phyloP scores from a whole-genome alignment of 257 asterid genomes.

The Buddleja alternifolia region DNA sequence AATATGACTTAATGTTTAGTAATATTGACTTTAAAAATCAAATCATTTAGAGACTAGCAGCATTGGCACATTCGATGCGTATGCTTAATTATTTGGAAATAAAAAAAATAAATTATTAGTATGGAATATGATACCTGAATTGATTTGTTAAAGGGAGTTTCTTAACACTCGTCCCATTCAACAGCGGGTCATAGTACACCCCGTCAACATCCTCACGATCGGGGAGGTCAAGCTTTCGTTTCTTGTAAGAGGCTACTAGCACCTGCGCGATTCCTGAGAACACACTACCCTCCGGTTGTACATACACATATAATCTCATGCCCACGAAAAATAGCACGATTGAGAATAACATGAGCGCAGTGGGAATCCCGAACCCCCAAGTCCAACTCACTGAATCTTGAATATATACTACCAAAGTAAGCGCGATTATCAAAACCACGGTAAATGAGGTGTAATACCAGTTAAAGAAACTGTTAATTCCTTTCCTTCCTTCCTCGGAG shows the following conservation, averaged over 20 bases:
- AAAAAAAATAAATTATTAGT: neutral
- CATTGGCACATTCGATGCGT: no score
- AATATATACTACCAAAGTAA: constrained; percentile 74
- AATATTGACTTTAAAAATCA: no score
- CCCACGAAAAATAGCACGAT: constrained; percentile 62
- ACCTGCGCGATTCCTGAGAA: constrained; percentile 61
- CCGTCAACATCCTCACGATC: constrained; percentile 13
- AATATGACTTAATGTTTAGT: no score
- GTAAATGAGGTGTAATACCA: constrained; percentile 91
- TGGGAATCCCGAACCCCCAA: constrained; percentile 64
- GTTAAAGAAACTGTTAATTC: constrained; percentile 80
- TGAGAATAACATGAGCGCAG: constrained; percentile 59
- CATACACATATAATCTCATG: constrained; percentile 53
- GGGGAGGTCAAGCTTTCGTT: constrained; percentile 53
- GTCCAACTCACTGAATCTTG: constrained; percentile 79
- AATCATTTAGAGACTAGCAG: no score
- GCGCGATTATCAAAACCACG: constrained; percentile 54
- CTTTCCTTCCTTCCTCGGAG: constrained; percentile 68
- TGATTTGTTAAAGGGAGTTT: constrained; percentile 55
- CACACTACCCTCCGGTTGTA: constrained; percentile 74
- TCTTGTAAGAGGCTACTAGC: constrained; percentile 53
- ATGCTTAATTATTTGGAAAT: neutral
- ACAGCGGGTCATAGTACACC: constrained; percentile 56
- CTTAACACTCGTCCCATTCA: constrained; percentile 29
- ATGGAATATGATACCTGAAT: constrained; percentile 42